Evolutionary conservation across 148 eudicot genomes (phyloP).

Genomic region (Cornus florida): DNA sequence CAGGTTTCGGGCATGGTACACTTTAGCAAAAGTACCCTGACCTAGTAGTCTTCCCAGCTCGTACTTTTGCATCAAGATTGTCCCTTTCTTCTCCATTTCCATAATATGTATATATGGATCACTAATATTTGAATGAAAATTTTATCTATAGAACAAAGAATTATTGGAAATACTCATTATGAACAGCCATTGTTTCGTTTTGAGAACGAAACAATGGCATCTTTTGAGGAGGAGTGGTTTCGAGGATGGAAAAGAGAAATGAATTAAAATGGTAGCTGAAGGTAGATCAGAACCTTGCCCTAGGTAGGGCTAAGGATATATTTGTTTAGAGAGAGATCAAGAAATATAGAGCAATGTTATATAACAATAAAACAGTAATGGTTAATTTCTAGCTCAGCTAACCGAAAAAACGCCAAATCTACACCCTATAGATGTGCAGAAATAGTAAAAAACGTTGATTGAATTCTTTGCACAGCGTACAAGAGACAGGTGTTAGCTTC

Average conservation of each 20-base stretch:
- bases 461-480: neutral
- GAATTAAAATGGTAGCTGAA: neutral
- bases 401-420: neutral
- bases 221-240: neutral
- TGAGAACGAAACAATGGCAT: neutral
- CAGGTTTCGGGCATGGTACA: slow-evolving; percentile 52
- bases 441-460: neutral
- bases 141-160: neutral
- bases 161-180: neutral
- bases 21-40: slow-evolving; percentile 83
- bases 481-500: neutral
- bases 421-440: neutral
- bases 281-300: slow-evolving; percentile 6
- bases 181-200: neutral
- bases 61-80: slow-evolving; percentile 58
- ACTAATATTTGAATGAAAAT: neutral
- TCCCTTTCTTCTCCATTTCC: slow-evolving; percentile 55
- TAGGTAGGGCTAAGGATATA: neutral
- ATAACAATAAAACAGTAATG: neutral
- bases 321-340: neutral
- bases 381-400: neutral
- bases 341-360: neutral
- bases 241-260: neutral
- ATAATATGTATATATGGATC: neutral
- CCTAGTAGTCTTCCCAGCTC: slow-evolving; percentile 72